Evolutionary conservation across 768 basidiomycete genomes (phyloP).

Genomic region (Mycena venus): DNA sequence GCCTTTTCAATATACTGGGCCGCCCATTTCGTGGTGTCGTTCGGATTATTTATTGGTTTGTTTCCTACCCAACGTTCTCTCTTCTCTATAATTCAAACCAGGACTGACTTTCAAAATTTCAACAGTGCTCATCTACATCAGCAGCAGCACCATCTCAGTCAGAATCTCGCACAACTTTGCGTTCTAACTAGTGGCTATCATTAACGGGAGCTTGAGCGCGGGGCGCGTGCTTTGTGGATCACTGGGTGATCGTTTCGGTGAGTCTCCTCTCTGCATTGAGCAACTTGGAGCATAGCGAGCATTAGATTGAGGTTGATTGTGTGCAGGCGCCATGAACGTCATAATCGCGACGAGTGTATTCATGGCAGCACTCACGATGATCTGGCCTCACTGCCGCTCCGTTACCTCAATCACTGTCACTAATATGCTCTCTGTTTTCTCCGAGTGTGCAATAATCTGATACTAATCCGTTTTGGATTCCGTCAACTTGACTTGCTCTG

Average conservation of each 20-base stretch:
- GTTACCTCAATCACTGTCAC: neutral
- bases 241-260: constrained; percentile 1
- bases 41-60: neutral
- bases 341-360: neutral
- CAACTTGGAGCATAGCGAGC: too few relatives aligned
- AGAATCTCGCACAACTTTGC: neutral
- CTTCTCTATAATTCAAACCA: neutral
- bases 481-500: neutral
- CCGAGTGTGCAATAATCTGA: neutral
- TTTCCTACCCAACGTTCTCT: neutral
- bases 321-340: neutral
- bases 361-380: neutral
- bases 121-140: constrained; percentile 3
- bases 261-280: neutral
- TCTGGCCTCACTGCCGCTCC: neutral
- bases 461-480: neutral
- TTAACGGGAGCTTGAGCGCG: neutral
- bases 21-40: neutral
- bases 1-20: neutral
- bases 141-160: neutral
- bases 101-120: neutral
- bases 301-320: too few relatives aligned
- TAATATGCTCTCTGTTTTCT: neutral
- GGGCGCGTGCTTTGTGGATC: neutral
- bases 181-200: neutral